Base-by-base conservation (phyloP, 1,139 yeast genomes). In the Yamadazyma sp. region DNA sequence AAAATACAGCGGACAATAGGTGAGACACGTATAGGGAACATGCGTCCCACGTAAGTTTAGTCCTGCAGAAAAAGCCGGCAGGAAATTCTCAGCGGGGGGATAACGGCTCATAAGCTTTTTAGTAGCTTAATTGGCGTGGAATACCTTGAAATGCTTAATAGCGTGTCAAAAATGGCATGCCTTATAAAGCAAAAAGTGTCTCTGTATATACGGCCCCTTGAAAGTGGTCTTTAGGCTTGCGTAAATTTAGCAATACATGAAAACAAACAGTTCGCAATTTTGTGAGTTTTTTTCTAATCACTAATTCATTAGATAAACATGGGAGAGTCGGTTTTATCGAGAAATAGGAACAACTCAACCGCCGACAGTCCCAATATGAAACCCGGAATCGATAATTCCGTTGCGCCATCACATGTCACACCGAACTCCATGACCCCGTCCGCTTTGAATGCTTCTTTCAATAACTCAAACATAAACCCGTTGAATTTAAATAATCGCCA, bases 251-350 rank as follows among this genome's bases (percentile, higher is more conserved):
- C 30, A 27, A 27, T 15, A 17, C 7, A 16, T 15, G 20, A 15
- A 26, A 26, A 26, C 12, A 26, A 28, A 28, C 31, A 15, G 5
- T 28, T 6, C 31, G 31, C 31, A 28, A 10, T 28, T 28, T 28
- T 26, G 16, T 11, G 29, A 26, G 31, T 7, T 28, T 28, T 28
- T 24, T 24, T 24, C 9, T 28, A 28, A 27, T 16, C 31, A 28
- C 20, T 17, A 12, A 12, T 12, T 26, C 16, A 3, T 4, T 5
- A 11, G 6, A 12, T 16, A 28, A 28, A 28, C 26, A 34, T 34
- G 37, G 37, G 37, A 12, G 37, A 34, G 23, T 25, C 31, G 25
- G 26, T 34, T 18, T n/a, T 34, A n/a, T 34, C 37, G 6, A 26
- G 37, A 27, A 34, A 34, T 18, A 18, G 31, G 27, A 27, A 27